Percentiles rank a stretch among this genome's conserved stretches.
Conservation (phyloP, 495 filamentous ascomycete species). For the Trichocladium uniseriatum region DNA sequence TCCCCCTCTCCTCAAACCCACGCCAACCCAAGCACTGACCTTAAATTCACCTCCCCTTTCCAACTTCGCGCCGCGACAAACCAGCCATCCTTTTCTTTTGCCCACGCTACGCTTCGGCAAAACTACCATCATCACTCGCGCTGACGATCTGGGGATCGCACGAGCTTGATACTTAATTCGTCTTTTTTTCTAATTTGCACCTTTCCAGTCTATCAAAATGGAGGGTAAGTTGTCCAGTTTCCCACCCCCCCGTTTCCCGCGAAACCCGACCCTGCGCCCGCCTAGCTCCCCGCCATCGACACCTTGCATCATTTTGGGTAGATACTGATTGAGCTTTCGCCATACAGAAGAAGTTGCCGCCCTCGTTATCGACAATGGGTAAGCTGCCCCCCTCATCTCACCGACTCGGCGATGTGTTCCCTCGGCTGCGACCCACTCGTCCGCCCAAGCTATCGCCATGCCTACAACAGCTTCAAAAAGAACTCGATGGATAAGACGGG, state of each 20-base stretch:
- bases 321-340: constrained; percentile 43
- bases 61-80: constrained; percentile 30
- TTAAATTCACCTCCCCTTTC: constrained; percentile 45
- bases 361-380: constrained; percentile 99
- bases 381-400: constrained; percentile 41
- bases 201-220: constrained; percentile 44
- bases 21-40: constrained; percentile 35
- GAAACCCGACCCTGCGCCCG: constrained; percentile 1
- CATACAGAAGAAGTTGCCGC: constrained; percentile 96
- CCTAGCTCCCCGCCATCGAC: not conserved
- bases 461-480: constrained; percentile 8
- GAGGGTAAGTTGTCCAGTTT: constrained; percentile 35
- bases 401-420: constrained; percentile 17
- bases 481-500: constrained; percentile 4
- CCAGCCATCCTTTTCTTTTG: constrained; percentile 29
- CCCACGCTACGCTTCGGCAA: constrained; percentile 31
- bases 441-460: not conserved
- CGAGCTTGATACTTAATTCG: constrained; percentile 31
- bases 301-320: constrained; percentile 7
- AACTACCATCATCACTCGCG: constrained; percentile 28
- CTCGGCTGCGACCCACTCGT: constrained; percentile 10
- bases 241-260: not conserved
- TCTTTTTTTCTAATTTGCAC: constrained; percentile 24
- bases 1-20: constrained; percentile 21
- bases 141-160: constrained; percentile 38